Evolutionary conservation across 106 monocot species (phyloP).

Genomic region (Allium cepa): DNA sequence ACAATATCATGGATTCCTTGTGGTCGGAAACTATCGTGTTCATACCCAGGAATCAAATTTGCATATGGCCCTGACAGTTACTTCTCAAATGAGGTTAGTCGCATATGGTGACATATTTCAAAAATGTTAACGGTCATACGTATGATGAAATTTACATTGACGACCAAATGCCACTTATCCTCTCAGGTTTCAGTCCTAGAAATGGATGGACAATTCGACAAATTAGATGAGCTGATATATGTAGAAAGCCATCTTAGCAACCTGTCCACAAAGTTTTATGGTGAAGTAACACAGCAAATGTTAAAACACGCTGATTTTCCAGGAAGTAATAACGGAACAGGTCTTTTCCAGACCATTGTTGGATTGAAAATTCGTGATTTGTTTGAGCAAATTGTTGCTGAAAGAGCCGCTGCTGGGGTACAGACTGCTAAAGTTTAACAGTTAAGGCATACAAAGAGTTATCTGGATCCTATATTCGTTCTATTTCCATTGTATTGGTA

Average conservation of each 20-base stretch:
- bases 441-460: constrained; percentile 68
- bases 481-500: constrained; percentile 26
- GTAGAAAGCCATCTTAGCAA: constrained; percentile 95
- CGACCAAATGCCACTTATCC: too few relatives aligned
- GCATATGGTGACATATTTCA: background rate
- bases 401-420: constrained; percentile 36
- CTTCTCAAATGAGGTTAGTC: constrained; percentile 58
- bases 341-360: constrained; percentile 87
- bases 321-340: constrained; percentile 94
- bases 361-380: constrained; percentile 93
- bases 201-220: constrained; percentile 98
- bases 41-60: constrained; percentile 97
- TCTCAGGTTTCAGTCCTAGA: constrained; percentile 82
- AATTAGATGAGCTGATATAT: constrained; percentile 93
- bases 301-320: constrained; percentile 91
- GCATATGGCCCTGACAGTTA: constrained; percentile 75
- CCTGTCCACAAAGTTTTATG: constrained; percentile 92
- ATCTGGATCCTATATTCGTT: constrained; percentile 77
- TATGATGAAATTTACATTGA: too few relatives aligned
- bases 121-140: too few relatives aligned
- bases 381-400: constrained; percentile 61
- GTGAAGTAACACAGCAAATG: constrained; percentile 97
- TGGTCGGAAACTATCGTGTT: constrained; percentile 87
- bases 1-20: constrained; percentile 94
- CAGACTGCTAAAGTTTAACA: constrained; percentile 66